Evolutionary conservation across 768 basidiomycete genomes (phyloP).

Genomic region (Pulveroboletus frians): DNA sequence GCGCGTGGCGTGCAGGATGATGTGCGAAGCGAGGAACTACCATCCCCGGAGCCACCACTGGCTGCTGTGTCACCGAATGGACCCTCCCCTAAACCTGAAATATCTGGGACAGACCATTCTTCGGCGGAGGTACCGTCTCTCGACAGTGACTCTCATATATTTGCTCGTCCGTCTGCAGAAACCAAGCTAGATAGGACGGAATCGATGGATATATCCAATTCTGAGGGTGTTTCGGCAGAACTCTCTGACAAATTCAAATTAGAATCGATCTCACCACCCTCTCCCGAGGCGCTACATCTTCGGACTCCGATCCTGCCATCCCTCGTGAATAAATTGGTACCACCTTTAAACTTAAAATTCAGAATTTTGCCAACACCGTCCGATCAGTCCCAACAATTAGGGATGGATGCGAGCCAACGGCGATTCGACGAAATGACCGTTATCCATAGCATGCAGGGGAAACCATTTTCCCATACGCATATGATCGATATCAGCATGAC

Average conservation of each 20-base stretch:
- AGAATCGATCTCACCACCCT: neutral
- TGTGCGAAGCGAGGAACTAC: neutral
- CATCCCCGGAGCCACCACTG: neutral
- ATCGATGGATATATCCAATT: neutral
- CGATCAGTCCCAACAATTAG: neutral
- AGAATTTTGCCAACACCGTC: conserved; percentile 1
- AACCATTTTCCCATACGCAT: conserved; percentile 17
- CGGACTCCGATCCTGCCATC: conserved; percentile 10
- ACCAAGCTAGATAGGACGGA: neutral
- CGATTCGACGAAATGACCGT: conserved; percentile 20
- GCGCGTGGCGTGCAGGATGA: neutral
- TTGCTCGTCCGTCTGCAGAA: neutral
- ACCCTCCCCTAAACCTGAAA: neutral
- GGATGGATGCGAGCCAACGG: neutral
- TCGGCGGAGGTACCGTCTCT: neutral
- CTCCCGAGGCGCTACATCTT: neutral
- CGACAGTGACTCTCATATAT: neutral
- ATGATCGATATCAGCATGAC: conserved; percentile 27
- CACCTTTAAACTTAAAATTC: conserved; percentile 18
- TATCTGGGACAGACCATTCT: neutral
- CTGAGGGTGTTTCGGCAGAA: neutral
- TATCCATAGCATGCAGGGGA: conserved; percentile 16
- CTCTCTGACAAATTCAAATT: neutral
- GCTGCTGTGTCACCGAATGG: neutral
- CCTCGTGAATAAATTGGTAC: conserved; percentile 7